Evolutionary conservation across 257 asterid genomes (phyloP).

Genomic region (Parsonsia alboflavescens): DNA sequence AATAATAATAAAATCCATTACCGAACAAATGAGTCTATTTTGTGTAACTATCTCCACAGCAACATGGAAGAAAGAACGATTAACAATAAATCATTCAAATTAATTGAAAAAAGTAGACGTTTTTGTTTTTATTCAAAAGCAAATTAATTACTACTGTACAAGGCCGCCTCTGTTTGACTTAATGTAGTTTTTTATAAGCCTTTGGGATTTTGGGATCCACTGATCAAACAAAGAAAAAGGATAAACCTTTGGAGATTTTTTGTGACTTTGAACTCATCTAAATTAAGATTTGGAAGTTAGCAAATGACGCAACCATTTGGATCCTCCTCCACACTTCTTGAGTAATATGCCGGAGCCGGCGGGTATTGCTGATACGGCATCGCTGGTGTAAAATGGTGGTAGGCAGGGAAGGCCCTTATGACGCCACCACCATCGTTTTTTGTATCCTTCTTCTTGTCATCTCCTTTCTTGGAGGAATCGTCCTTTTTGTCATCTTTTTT

Average conservation of each 20-base stretch:
- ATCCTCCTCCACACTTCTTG: constrained; percentile 39
- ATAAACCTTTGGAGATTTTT: no score
- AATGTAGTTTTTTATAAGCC: neutral
- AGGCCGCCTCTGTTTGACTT: constrained; percentile 3
- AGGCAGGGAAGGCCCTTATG: constrained; percentile 32
- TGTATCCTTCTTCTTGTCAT: constrained; percentile 31
- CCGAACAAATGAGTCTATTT: neutral
- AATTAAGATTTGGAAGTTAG: neutral
- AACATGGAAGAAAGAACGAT: no score
- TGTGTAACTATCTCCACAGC: neutral
- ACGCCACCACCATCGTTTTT: constrained; percentile 28
- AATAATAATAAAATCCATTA: no score
- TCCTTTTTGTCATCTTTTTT: constrained; percentile 1
- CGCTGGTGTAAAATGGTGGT: constrained; percentile 27
- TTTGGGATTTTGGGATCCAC: no score
- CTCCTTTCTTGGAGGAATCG: constrained; percentile 20
- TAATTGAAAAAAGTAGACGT: neutral
- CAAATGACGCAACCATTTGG: constrained; percentile 20
- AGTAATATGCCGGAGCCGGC: constrained; percentile 28
- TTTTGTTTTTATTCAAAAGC: neutral
- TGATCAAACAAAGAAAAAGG: neutral
- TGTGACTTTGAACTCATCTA: neutral
- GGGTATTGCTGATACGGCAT: constrained; percentile 12
- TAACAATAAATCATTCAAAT: neutral
- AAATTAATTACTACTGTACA: constrained; percentile 12